These are phyloP conservation scores for Aulographum hederae DNA, from an alignment of 2,329 filamentous ascomycete species.

Conservation along the genomic window DNA sequence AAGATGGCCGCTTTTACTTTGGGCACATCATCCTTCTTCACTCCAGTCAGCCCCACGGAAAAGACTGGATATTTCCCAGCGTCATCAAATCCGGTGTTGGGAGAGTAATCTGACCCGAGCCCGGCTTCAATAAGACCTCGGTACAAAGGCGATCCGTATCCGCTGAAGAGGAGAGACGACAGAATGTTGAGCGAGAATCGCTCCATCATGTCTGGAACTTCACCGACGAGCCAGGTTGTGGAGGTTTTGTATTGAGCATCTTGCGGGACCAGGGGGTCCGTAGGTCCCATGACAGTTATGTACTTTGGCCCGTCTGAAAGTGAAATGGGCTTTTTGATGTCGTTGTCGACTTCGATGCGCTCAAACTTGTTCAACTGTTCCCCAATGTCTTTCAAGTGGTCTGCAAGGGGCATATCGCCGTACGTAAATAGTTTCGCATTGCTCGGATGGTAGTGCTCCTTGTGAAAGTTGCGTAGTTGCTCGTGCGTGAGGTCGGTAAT, in stretches of 20 bases:
- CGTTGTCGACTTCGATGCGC: conserved; percentile 47
- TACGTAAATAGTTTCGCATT: conserved; percentile 95
- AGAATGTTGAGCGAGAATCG: conserved; percentile 74
- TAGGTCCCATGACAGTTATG: conserved; percentile 58
- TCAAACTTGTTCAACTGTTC: conserved; percentile 57
- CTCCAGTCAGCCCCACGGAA: conserved; percentile 80
- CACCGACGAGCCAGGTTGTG: conserved; percentile 77
- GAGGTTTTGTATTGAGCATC: conserved; percentile 90
- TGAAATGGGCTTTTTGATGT: conserved; percentile 59
- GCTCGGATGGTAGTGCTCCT: conserved; percentile 88
- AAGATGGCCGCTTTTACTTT: conserved; percentile 60
- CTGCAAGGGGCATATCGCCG: conserved; percentile 70
- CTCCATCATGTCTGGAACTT: conserved; percentile 67
- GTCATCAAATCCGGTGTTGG: conserved; percentile 81
- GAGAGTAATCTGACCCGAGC: conserved; percentile 81
- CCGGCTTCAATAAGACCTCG: conserved; percentile 75
- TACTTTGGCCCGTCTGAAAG: conserved; percentile 50
- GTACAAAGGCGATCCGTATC: conserved; percentile 89
- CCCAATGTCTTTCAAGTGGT: conserved; percentile 66
- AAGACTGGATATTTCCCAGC: conserved; percentile 65
- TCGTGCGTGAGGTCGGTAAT: conserved; percentile 92
- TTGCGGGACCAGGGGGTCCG: conserved; percentile 70
- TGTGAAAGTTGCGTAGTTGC: conserved; percentile 75
- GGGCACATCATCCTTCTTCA: conserved; percentile 59
- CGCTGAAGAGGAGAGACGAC: conserved; percentile 72